Conservation (phyloP, 2,329 filamentous ascomycete species). For the Meredithiella fracta region DNA sequence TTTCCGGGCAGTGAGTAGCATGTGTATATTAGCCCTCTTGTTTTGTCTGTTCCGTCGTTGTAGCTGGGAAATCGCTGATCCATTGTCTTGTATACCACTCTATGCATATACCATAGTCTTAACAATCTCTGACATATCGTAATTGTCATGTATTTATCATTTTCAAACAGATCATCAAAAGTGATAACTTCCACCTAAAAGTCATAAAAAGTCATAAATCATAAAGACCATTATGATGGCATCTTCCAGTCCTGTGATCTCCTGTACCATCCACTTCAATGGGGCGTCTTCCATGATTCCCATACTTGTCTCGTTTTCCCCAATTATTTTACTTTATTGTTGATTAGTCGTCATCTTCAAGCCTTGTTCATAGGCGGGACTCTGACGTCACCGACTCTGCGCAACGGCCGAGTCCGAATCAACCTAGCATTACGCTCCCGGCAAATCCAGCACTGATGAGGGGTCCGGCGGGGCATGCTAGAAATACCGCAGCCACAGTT, state of each 20-base stretch:
- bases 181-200: neutral
- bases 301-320: neutral
- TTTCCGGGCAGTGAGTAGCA: neutral
- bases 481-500: slow-evolving; percentile 22
- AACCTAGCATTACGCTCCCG: slow-evolving; percentile 11
- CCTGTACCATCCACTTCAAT: neutral
- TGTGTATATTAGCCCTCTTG: neutral
- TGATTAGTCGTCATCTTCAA: neutral
- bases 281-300: too few species aligned
- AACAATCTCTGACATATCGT: too few species aligned
- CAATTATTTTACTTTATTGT: neutral
- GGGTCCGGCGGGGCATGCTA: slow-evolving; percentile 19
- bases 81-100: too few species aligned
- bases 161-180: neutral
- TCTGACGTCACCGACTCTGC: slow-evolving; percentile 8
- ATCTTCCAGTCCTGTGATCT: neutral
- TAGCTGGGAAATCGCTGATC: too few species aligned
- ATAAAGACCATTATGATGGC: neutral
- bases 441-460: slow-evolving; percentile 24
- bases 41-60: neutral
- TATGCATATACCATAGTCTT: too few species aligned
- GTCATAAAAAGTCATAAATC: neutral
- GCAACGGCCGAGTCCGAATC: slow-evolving; percentile 10
- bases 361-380: slow-evolving; percentile 11
- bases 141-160: too few species aligned